A percentile compares a stretch with the other conserved stretches of the same genome.
phyloP scores from a whole-genome alignment of 257 asterid species.

The Forsythia suspensa region DNA sequence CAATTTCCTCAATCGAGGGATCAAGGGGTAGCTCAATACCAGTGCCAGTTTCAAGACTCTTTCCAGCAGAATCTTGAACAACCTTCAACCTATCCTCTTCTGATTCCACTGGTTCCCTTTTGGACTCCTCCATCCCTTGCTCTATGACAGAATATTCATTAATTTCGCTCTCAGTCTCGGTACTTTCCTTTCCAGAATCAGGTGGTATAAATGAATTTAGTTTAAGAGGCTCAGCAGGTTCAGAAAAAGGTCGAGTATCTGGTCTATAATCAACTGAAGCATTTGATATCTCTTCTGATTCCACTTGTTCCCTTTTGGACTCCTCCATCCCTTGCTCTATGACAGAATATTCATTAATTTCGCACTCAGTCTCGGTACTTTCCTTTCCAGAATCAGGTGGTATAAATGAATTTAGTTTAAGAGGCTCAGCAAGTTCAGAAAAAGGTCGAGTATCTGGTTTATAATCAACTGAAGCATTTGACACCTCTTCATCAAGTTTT shows the following conservation, averaged over 20 bases:
- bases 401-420: slow-evolving; percentile 26
- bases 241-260: slow-evolving; percentile 12
- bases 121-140: slow-evolving; percentile 32
- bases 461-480: slow-evolving; percentile 32
- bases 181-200: slow-evolving; percentile 38
- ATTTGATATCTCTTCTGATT: slow-evolving; percentile 28
- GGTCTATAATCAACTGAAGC: slow-evolving; percentile 33
- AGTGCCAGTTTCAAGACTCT: slow-evolving; percentile 14
- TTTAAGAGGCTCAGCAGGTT: slow-evolving; percentile 29
- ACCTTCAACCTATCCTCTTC: slow-evolving; percentile 3
- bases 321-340: slow-evolving; percentile 38
- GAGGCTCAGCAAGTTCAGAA: slow-evolving; percentile 30
- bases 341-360: slow-evolving; percentile 37
- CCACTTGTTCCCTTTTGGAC: slow-evolving; percentile 27
- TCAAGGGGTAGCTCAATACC: slow-evolving; percentile 17
- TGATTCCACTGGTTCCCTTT: slow-evolving; percentile 27
- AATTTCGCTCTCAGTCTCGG: slow-evolving; percentile 40
- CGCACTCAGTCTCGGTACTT: slow-evolving; percentile 39
- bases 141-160: slow-evolving; percentile 43
- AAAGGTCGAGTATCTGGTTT: slow-evolving; percentile 38
- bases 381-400: slow-evolving; percentile 39
- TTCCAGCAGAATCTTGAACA: slow-evolving; percentile 18
- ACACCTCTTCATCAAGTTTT: slow-evolving; percentile 64
- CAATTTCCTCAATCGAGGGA: slow-evolving; percentile 13
- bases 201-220: slow-evolving; percentile 21